A percentile compares a stretch with the other conserved stretches of the same genome.
These are phyloP conservation scores for Akanthomyces uredinophilus DNA, from an alignment of 2,329 filamentous ascomycete genomes.

Conservation along the genomic window DNA sequence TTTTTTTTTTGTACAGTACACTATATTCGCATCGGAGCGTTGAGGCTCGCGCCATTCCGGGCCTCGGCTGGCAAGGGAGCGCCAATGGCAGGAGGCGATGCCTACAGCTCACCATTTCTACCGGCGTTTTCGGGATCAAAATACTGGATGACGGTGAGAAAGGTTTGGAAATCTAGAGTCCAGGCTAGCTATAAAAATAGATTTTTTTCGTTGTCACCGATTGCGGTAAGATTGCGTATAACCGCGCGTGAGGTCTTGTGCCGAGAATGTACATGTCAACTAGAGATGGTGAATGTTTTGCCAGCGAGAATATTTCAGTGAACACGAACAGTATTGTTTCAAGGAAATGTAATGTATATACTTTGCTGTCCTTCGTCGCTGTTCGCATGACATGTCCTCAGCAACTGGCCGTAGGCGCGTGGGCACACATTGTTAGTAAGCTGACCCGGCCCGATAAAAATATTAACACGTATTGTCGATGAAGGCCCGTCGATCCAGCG, in stretches of 20 bases:
- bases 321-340: too few species aligned
- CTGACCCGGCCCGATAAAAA: neutral
- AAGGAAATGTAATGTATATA: too few species aligned
- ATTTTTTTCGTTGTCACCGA: neutral
- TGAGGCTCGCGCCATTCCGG: neutral
- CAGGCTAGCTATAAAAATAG: neutral
- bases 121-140: conserved; percentile 12
- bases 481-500: conserved; percentile 1
- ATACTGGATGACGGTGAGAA: conserved; percentile 6
- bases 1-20: conserved; percentile 12
- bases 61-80: conserved; percentile 14
- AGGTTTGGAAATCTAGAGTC: conserved; percentile 11
- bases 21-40: conserved; percentile 11
- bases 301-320: too few species aligned
- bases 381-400: neutral
- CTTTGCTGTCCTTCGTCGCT: neutral
- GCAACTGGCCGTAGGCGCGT: neutral
- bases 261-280: neutral
- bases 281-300: neutral
- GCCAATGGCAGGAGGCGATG: neutral
- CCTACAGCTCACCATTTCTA: conserved; percentile 8
- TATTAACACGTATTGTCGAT: conserved; percentile 12
- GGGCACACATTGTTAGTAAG: neutral
- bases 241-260: neutral
- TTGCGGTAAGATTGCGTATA: neutral